These are phyloP conservation scores for Suillus hirtellus DNA, from an alignment of 768 basidiomycete genomes.

Conservation along the genomic window DNA sequence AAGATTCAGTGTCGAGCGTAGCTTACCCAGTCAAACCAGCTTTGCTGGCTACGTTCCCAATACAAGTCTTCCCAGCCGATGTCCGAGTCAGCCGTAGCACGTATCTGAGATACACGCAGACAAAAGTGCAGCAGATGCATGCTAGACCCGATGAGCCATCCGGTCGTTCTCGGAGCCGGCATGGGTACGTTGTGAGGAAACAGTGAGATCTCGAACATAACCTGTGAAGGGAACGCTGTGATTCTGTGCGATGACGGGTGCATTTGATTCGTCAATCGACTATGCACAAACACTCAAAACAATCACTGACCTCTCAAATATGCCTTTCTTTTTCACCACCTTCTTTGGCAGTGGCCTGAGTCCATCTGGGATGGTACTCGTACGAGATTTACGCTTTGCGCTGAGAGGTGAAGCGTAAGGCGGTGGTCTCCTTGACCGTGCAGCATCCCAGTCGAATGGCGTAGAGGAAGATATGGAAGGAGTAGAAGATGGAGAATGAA, in stretches of 20 bases:
- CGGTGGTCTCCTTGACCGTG: constrained; percentile 63
- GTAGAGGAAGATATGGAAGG: constrained; percentile 74
- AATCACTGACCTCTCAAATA: constrained; percentile 56
- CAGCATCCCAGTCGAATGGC: constrained; percentile 89
- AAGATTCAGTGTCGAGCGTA: not conserved
- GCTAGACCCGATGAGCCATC: constrained; percentile 60
- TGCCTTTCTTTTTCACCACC: constrained; percentile 63
- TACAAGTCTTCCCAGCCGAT: constrained; percentile 81
- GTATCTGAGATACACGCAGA: constrained; percentile 58
- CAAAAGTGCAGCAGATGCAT: constrained; percentile 72
- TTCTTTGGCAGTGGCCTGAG: constrained; percentile 45
- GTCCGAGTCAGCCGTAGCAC: constrained; percentile 62
- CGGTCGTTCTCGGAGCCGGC: constrained; percentile 65
- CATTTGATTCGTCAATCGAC: constrained; percentile 21
- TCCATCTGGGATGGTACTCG: constrained; percentile 29
- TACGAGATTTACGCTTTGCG: constrained; percentile 45
- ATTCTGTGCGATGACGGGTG: constrained; percentile 41
- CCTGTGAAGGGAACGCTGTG: constrained; percentile 62
- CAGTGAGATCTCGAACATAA: constrained; percentile 77
- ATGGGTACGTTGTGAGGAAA: constrained; percentile 83
- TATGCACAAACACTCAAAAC: constrained; percentile 6
- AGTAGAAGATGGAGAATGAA: constrained; percentile 63
- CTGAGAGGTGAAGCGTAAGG: constrained; percentile 68
- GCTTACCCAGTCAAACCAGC: constrained; percentile 83
- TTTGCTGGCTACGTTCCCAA: constrained; percentile 57